phyloP scores from a whole-genome alignment of 148 eudicot genomes.

The Heliamphora exappendiculata region DNA sequence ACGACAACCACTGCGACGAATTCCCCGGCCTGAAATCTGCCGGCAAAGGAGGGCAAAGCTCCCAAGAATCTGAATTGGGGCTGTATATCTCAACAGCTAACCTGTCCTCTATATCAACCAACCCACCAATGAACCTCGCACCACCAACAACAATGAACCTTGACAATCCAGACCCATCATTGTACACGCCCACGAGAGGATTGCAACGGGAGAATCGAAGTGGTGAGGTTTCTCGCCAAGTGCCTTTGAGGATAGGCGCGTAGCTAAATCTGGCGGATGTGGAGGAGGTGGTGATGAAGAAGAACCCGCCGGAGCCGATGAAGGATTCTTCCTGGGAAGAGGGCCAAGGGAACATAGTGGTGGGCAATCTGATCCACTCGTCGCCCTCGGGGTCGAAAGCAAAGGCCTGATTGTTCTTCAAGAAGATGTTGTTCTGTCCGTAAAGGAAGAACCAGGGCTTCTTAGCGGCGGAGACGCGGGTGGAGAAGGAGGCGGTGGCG shows the following conservation, averaged over 20 bases:
- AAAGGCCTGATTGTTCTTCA: constrained; percentile 35
- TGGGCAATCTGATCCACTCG: constrained; percentile 40
- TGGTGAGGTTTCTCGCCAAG: constrained; percentile 31
- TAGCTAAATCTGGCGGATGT: constrained; percentile 33
- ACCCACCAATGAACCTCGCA: constrained; percentile 39
- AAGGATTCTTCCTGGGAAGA: constrained; percentile 30
- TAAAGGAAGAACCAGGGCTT: constrained; percentile 50
- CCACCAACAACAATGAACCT: constrained; percentile 43
- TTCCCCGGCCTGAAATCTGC: constrained; percentile 29
- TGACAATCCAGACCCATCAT: constrained; percentile 6
- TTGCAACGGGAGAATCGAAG: constrained; percentile 31
- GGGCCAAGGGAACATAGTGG: constrained; percentile 25
- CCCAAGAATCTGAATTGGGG: constrained; percentile 34
- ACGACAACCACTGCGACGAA: constrained; percentile 38
- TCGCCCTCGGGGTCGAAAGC: constrained; percentile 43
- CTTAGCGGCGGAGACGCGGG: constrained; percentile 25
- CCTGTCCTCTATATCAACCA: constrained; percentile 39
- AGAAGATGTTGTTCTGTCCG: constrained; percentile 41
- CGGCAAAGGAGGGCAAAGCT: constrained; percentile 42
- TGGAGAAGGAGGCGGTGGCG: constrained; percentile 29
- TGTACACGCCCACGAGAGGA: constrained; percentile 42
- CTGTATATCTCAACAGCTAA: constrained; percentile 44
- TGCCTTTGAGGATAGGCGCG: constrained; percentile 24
- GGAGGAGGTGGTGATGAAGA: constrained; percentile 30
- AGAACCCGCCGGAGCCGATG: constrained; percentile 35